Evolutionary conservation across 2,329 filamentous ascomycete species (phyloP), one percentile per base, ranked within the genome.

Genomic region (Metarhizium rileyi): DNA sequence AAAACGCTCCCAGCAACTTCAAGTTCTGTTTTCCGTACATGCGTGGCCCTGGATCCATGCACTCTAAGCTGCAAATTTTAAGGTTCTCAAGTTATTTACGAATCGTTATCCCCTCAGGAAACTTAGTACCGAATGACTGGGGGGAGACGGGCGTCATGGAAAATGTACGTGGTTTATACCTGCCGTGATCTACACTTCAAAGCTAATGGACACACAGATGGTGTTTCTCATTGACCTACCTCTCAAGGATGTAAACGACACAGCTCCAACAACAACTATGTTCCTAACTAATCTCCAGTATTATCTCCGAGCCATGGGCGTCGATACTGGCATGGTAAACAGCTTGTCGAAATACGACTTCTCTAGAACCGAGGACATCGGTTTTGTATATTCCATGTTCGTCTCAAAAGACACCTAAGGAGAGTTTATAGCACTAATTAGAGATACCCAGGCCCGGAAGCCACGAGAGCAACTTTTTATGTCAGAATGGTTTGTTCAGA

Each of bases 201-300:
- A 23, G 25, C 51, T 52, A 41, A 52, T 30, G 6, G 20, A 20
- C 7, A n/a, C n/a, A 38, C 50, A 86, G 83, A 84, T 83, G 58
- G 81, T 90, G 7, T 97, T 95, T 63, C 63, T 97, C n/a, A 90
- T 98, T 56, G 93, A 98, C 63, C 77, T 97, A 8, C 91, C 93
- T 5, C 75, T 78, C 38, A 65, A 80, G 23, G 58, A 68, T n/a
- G 3, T 14, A n/a, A 59, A 61, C 36, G 56, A 60, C n/a, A 56
- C 56, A 46, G 49, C 55, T 23, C 56, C 53, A 53, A 66, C 57
- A 52, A 67, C 55, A 65, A 69, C 60, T 33, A 50, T 49, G 28
- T 96, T 95, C 62, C 80, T 80, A 20, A 74, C 79, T 51, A 85
- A 91, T 38, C 70, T 96, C 25, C 65, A 77, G 22, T 77, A 80